Evolutionary conservation across 2,329 filamentous ascomycete species (phyloP), one percentile per base, ranked within the genome.

Genomic region (Fusarium sp.): DNA sequence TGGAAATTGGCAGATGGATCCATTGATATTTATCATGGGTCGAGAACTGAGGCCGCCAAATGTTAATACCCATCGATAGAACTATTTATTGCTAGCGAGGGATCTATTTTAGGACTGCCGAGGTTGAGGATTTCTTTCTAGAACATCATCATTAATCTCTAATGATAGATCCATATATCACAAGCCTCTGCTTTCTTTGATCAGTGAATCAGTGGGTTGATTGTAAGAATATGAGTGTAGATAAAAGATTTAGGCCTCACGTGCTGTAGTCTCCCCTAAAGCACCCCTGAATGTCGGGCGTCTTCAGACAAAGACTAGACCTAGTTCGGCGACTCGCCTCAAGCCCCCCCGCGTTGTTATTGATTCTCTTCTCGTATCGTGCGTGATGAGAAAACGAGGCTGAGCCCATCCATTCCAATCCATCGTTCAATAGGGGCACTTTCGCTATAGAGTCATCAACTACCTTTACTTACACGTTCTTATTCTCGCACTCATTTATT

Each of bases 301-400:
- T 35, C 54, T 60, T 42, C 15, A 33, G 29, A 20, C 18, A 33
- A 41, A 36, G 47, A 45, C 70, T 72, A 72, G 45, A 11, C 70
- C 66, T 20, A 55, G 50, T 72, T 53, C 10, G 62, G 62, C 36
- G 39, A 50, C 15, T 56, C 60, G 68, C 49, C 46, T 70, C 53
- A 70, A 54, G 54, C 47, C 47, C 49, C 35, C 47, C 29, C 65
- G 56, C 65, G 54, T 65, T 60, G 54, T 71, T 71, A 67, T 72
- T 47, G 38, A 36, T 49, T 45, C 45, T 31, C 49, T 41, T 39
- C 68, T 74, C 60, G 71, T 74, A 74, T 73, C 58, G 46, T 46
- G n/a, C 53, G 25, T 55, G 31, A 61, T 47, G 41, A 42, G 35
- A 64, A 53, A 53, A 59, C 36, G 64, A 72, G 70, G 68, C 70